phyloP scores from a whole-genome alignment of 2,329 filamentous ascomycete genomes.

The Dactylellina haptotyla region DNA sequence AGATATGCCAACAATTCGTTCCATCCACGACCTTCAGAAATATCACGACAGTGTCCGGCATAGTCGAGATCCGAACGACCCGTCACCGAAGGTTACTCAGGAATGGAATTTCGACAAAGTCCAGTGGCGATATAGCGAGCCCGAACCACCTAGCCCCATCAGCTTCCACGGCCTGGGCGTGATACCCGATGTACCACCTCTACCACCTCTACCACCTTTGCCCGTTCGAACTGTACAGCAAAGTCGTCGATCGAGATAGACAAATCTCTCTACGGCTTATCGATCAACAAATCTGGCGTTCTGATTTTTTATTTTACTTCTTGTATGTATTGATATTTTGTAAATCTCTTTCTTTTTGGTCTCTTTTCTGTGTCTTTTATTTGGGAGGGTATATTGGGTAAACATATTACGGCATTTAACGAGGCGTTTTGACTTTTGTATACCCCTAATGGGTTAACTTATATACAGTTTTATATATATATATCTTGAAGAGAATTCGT shows the following conservation, averaged over 20 bases:
- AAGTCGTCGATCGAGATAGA: slow-evolving; percentile 43
- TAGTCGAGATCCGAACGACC: slow-evolving; percentile 4
- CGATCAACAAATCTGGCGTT: slow-evolving; percentile 14
- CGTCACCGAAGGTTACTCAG: slow-evolving; percentile 5
- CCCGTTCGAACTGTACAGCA: slow-evolving; percentile 39
- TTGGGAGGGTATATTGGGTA: slow-evolving; percentile 17
- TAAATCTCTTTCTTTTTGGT: slow-evolving; percentile 9
- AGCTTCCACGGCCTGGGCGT: slow-evolving; percentile 38
- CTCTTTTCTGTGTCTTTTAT: slow-evolving; percentile 2
- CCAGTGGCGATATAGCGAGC: slow-evolving; percentile 50
- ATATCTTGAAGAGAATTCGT: too few species aligned
- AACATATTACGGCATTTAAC: slow-evolving; percentile 46
- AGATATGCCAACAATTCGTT: slow-evolving; percentile 28
- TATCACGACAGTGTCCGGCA: slow-evolving; percentile 30
- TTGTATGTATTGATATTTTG: slow-evolving; percentile 38
- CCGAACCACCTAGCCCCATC: slow-evolving; percentile 35
- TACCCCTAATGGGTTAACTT: background rate
- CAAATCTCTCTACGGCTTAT: slow-evolving; percentile 10
- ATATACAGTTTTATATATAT: slow-evolving; percentile 3
- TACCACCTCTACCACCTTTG: slow-evolving; percentile 34
- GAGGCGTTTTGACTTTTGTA: slow-evolving; percentile 35
- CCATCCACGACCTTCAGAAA: slow-evolving; percentile 39
- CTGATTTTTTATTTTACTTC: slow-evolving; percentile 13
- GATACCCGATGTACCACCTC: slow-evolving; percentile 44
- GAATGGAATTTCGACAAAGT: slow-evolving; percentile 52